Conservation (phyloP, 1,284 basidiomycete species). For the Cerioporus squamosus region DNA sequence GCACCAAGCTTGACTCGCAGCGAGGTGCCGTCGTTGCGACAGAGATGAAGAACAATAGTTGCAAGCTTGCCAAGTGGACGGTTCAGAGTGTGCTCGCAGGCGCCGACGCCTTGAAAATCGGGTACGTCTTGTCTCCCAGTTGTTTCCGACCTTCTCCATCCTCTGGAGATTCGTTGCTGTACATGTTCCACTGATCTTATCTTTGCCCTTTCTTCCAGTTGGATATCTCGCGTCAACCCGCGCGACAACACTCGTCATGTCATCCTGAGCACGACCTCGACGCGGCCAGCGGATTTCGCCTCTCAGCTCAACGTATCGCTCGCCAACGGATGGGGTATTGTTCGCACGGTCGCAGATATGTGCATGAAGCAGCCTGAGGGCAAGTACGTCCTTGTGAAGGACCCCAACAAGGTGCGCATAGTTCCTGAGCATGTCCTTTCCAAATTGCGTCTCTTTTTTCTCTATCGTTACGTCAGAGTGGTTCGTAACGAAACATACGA, state of each 20-base stretch:
- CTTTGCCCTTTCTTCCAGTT: constrained; percentile 47
- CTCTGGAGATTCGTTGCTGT: no score
- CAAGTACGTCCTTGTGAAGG: constrained; percentile 94
- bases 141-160: no score
- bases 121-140: constrained; percentile 54
- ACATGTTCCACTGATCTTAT: background rate
- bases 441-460: constrained; percentile 1
- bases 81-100: constrained; percentile 96
- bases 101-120: constrained; percentile 97
- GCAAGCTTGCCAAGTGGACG: constrained; percentile 97
- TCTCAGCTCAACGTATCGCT: constrained; percentile 95
- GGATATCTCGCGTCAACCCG: constrained; percentile 92
- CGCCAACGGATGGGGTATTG: constrained; percentile 98
- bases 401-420: constrained; percentile 89
- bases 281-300: constrained; percentile 95
- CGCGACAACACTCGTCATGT: constrained; percentile 96
- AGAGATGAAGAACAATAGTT: constrained; percentile 99
- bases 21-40: constrained; percentile 98
- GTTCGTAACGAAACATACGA: background rate
- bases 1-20: constrained; percentile 93
- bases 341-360: constrained; percentile 90
- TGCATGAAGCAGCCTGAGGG: constrained; percentile 96
- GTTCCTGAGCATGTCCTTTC: constrained; percentile 17
- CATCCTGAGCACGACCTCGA: constrained; percentile 93
- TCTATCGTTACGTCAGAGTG: background rate